Percentiles rank a stretch among this genome's conserved stretches.
Conservation (phyloP, 2,329 filamentous ascomycete species). For the Fusarium equiseti region DNA sequence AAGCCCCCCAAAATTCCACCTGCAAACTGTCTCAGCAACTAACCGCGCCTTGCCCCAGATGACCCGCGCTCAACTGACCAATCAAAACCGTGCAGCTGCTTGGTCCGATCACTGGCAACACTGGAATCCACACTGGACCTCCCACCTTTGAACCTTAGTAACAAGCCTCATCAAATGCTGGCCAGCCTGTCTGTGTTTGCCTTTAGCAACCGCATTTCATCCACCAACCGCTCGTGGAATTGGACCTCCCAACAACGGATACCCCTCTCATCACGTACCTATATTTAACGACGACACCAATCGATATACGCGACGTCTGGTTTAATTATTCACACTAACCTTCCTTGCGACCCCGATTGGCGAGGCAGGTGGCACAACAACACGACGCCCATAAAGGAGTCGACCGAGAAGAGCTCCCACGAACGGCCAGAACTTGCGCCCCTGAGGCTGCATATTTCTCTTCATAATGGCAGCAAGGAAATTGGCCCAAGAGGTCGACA, state of each 20-base stretch:
- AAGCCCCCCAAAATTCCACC: constrained; percentile 11
- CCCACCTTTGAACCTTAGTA: constrained; percentile 44
- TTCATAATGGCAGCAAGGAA: constrained; percentile 91
- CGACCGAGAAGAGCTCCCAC: constrained; percentile 14
- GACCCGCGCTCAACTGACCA: constrained; percentile 40
- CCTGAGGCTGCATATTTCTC: constrained; percentile 31
- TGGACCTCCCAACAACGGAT: constrained; percentile 30
- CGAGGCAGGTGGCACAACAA: constrained; percentile 32
- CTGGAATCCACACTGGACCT: constrained; percentile 26
- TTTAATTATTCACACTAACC: constrained; percentile 24
- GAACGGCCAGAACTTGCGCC: constrained; percentile 28
- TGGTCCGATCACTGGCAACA: constrained; percentile 37
- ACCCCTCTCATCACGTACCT: constrained; percentile 19
- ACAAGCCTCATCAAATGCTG: constrained; percentile 28
- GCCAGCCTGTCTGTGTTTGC: constrained; percentile 33
- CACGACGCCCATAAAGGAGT: constrained; percentile 14
- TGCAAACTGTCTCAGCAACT: constrained; percentile 33
- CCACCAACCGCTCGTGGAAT: constrained; percentile 38
- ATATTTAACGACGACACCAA: constrained; percentile 24
- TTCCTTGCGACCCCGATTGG: constrained; percentile 21
- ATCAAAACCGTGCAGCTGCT: constrained; percentile 39
- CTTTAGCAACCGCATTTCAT: constrained; percentile 40
- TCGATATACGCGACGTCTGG: constrained; percentile 29
- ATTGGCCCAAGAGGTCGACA: constrained; percentile 97
- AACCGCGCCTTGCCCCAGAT: constrained; percentile 37